Evolutionary conservation across 345 rosid species (phyloP).

Genomic region (Passiflora organensis): DNA sequence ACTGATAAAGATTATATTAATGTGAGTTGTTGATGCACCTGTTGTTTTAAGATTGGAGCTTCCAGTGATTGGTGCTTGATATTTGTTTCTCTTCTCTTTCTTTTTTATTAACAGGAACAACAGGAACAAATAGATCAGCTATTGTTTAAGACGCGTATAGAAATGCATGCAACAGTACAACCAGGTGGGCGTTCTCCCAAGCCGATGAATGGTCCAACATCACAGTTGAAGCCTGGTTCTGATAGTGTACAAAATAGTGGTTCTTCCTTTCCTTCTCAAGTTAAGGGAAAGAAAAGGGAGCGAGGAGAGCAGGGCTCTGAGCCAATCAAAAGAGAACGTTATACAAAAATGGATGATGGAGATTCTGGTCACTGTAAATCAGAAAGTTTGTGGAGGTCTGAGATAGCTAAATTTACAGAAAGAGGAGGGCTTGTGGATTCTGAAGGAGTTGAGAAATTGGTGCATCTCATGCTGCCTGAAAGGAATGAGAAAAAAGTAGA

Average conservation of each 20-base stretch:
- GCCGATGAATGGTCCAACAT: conserved; percentile 65
- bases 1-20: conserved; percentile 81
- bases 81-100: not conserved
- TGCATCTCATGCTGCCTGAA: conserved; percentile 67
- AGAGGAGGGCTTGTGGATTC: conserved; percentile 73
- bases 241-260: conserved; percentile 58
- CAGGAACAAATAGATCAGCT: conserved; percentile 78
- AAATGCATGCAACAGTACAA: conserved; percentile 79
- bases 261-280: conserved; percentile 56
- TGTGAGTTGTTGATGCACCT: conserved; percentile 43
- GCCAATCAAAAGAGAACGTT: conserved; percentile 61
- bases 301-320: conserved; percentile 71
- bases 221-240: conserved; percentile 64
- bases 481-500: conserved; percentile 67
- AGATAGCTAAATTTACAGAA: conserved; percentile 67
- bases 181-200: conserved; percentile 82
- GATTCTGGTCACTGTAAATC: conserved; percentile 46
- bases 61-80: conserved; percentile 1
- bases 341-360: conserved; percentile 51
- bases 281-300: conserved; percentile 91
- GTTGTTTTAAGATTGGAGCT: not conserved
- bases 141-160: conserved; percentile 51
- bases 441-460: conserved; percentile 74
- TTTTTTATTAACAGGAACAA: conserved; percentile 33
- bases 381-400: conserved; percentile 55